Conservation (phyloP, 176 grass and related monocot species). For the Thinopyrum elongatum region DNA sequence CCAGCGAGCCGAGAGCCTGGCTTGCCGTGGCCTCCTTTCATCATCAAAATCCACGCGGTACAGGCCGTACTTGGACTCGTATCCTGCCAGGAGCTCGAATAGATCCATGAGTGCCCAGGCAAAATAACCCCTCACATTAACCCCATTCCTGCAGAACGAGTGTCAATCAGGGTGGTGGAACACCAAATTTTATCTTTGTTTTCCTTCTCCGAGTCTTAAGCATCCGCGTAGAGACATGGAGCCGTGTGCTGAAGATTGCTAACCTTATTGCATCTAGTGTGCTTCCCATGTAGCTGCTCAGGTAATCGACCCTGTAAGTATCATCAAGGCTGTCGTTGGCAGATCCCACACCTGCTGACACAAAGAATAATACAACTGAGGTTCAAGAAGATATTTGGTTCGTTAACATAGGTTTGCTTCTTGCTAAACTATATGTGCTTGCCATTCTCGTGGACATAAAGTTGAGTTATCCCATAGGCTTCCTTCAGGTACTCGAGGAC, state of each 20-base stretch:
- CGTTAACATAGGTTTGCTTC: neutral
- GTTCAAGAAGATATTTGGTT: neutral
- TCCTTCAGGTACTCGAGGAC: conserved; percentile 50
- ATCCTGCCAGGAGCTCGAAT: no score
- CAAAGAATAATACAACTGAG: neutral
- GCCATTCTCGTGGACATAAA: conserved; percentile 75
- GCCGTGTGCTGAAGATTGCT: neutral
- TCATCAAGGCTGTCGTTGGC: conserved; percentile 40
- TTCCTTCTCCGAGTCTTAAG: neutral
- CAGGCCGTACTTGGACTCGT: no score
- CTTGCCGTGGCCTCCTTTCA: no score
- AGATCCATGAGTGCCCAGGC: conserved; percentile 45
- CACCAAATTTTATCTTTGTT: neutral
- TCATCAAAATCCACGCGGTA: no score
- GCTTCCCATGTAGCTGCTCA: conserved; percentile 41
- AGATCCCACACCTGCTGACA: neutral
- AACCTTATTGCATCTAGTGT: conserved; percentile 50
- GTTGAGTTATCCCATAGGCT: conserved; percentile 44
- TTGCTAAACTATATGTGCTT: conserved; percentile 25
- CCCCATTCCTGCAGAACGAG: conserved; percentile 45
- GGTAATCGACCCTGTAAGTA: conserved; percentile 45
- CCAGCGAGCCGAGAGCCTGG: no score
- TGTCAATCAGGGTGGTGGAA: neutral
- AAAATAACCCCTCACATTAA: conserved; percentile 60
- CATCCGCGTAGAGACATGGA: neutral